Conservation (phyloP, 2,329 filamentous ascomycete genomes). For the Cladosporium sp. region DNA sequence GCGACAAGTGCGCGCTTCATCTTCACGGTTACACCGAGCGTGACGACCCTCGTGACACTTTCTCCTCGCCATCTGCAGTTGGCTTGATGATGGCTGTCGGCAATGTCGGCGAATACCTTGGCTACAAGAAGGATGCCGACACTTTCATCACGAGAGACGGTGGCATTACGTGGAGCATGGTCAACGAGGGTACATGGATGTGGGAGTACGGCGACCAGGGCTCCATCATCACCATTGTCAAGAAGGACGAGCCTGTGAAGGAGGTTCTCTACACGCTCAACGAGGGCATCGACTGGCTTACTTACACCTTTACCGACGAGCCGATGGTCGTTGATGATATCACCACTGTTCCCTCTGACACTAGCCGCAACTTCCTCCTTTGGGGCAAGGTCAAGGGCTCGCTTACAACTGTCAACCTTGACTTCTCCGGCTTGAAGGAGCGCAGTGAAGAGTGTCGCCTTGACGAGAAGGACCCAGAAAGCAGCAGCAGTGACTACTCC, state of each 20-base stretch:
- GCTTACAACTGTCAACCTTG: conserved; percentile 72
- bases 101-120: conserved; percentile 74
- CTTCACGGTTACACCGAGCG: conserved; percentile 95
- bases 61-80: conserved; percentile 79
- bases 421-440: conserved; percentile 77
- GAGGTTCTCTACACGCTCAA: conserved; percentile 70
- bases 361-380: conserved; percentile 82
- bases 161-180: conserved; percentile 79
- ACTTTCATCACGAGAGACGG: conserved; percentile 89
- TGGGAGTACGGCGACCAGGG: conserved; percentile 97
- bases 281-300: conserved; percentile 71
- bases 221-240: conserved; percentile 81
- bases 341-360: conserved; percentile 82
- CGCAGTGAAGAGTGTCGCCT: conserved; percentile 58
- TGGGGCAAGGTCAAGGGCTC: conserved; percentile 65
- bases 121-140: conserved; percentile 63
- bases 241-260: conserved; percentile 62
- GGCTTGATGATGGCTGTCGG: conserved; percentile 87
- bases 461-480: conserved; percentile 54
- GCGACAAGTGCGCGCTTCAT: conserved; percentile 73
- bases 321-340: conserved; percentile 72
- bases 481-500: conserved; percentile 64
- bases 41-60: conserved; percentile 72
- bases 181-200: conserved; percentile 81
- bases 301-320: conserved; percentile 62